Conservation (phyloP, 441 rosid species). For the Populus hybrid region DNA sequence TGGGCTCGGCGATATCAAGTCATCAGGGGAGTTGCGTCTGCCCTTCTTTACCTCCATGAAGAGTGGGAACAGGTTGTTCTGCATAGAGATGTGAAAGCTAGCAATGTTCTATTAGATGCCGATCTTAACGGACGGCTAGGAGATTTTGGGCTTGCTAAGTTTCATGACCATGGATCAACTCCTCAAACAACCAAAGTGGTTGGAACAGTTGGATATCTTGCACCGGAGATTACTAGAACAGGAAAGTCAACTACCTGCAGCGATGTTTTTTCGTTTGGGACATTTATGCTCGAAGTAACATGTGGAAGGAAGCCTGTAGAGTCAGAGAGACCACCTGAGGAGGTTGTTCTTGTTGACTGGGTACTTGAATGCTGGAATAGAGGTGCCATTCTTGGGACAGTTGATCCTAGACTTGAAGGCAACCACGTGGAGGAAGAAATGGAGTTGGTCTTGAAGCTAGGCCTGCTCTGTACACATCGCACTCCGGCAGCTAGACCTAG, state of each 20-base stretch:
- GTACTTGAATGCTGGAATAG: constrained; percentile 42
- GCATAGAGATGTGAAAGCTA: constrained; percentile 39
- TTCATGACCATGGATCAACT: constrained; percentile 31
- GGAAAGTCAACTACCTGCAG: constrained; percentile 50
- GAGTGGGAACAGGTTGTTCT: constrained; percentile 43
- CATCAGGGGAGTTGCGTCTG: constrained; percentile 32
- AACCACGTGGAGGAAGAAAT: constrained; percentile 40
- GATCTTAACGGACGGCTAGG: constrained; percentile 39
- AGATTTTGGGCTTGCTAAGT: constrained; percentile 39
- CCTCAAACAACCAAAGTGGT: constrained; percentile 26
- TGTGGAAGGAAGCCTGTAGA: constrained; percentile 63
- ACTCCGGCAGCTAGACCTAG: constrained; percentile 43
- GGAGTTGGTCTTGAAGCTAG: constrained; percentile 54
- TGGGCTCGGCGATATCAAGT: constrained; percentile 30
- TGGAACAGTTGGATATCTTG: constrained; percentile 41
- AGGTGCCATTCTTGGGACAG: constrained; percentile 32
- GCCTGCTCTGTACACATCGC: constrained; percentile 42
- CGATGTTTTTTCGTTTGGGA: constrained; percentile 67
- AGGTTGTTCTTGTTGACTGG: constrained; percentile 45
- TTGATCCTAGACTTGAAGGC: constrained; percentile 47
- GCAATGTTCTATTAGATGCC: constrained; percentile 29
- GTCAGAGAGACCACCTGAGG: constrained; percentile 18
- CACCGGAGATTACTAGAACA: constrained; percentile 44
- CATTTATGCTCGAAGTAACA: constrained; percentile 60
- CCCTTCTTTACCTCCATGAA: constrained; percentile 38